phyloP scores from a whole-genome alignment of 768 basidiomycete species.

The Strobilomyces confusus region DNA sequence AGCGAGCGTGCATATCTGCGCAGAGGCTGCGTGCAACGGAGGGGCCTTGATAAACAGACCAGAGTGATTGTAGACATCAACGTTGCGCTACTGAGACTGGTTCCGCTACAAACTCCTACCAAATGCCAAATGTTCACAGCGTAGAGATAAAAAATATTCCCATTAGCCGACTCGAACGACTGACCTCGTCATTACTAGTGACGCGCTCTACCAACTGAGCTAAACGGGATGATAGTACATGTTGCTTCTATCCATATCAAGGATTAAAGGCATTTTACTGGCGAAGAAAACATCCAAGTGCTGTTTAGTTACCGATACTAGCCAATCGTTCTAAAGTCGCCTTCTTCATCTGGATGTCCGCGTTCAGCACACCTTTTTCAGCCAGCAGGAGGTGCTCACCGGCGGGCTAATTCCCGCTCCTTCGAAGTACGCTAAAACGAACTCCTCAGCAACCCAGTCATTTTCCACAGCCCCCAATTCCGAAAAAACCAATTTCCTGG shows the following conservation, averaged over 20 bases:
- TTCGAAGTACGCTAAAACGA: slow-evolving; percentile 73
- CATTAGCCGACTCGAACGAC: slow-evolving; percentile 61
- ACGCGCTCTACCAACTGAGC: slow-evolving; percentile 58
- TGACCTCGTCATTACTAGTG: slow-evolving; percentile 71
- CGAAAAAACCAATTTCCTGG: slow-evolving; percentile 57
- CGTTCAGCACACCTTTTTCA: neutral
- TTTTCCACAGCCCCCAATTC: slow-evolving; percentile 71
- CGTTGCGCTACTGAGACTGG: neutral
- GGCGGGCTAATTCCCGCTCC: slow-evolving; percentile 66
- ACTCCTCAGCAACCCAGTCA: slow-evolving; percentile 72
- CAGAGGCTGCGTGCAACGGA: slow-evolving; percentile 3
- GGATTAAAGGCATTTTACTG: too few relatives aligned
- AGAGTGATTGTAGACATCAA: slow-evolving; percentile 12
- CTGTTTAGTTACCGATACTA: slow-evolving; percentile 16
- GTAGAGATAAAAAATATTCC: slow-evolving; percentile 23
- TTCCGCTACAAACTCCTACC: neutral
- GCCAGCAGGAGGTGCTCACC: slow-evolving; percentile 36
- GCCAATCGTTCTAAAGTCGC: slow-evolving; percentile 22
- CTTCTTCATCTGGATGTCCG: slow-evolving; percentile 26
- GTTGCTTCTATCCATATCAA: too few relatives aligned
- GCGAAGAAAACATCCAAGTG: too few relatives aligned
- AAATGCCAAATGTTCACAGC: neutral
- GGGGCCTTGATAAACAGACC: slow-evolving; percentile 4
- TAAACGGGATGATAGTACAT: slow-evolving; percentile 29
- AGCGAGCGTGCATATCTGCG: neutral